Base-by-base conservation (phyloP, 2,329 filamentous ascomycete species). In the Ophiostoma ulmi region DNA sequence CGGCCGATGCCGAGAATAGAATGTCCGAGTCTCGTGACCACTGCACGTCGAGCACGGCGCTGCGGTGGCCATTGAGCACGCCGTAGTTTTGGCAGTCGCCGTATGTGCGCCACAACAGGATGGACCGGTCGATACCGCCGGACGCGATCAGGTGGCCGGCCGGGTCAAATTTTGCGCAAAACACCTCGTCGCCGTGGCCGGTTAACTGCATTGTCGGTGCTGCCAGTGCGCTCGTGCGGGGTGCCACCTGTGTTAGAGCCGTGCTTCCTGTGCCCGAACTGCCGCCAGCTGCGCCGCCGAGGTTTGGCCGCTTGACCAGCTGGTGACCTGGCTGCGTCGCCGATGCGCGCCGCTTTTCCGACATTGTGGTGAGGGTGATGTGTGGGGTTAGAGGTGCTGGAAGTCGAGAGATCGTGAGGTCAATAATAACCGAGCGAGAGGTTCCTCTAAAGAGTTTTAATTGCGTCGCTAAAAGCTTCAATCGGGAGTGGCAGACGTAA, bases 41-140 rank as follows among this genome's bases (percentile, higher is more conserved):
- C 78, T 97, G 93, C 65, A 99, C 83, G 80, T 98, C 95, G 36
- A 98, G 84, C 67, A 99, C 84, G 1, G 95, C 95, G 75, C 93
- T 93, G 78, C 92, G 93, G 82, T 99, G 95, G 44, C 95, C 95
- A 10, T 85, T 93, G 69, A 99, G 84, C 38, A 92, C 83, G 72
- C 94, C 94, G 77, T 97, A 97, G 81, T 99, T 99, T 77, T 97
- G 92, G 82, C 94, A 97, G 76, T 93, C 87, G 76, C 93, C 94
- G 73, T 94, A 93, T 1, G 94, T 96, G 76, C 91, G 88, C 95
- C 95, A 99, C 39, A 99, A 86, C 81, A 98, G 92, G 76, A 99
- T 95, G 72, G 89, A 92, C 76, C 94, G 87, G 78, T 99, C 95
- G 92, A 97, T 97, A 14, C 93, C 95, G 10, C 93, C 94, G 1